Base-by-base conservation (phyloP, 441 rosid species). In the Erodium chrysanthum region DNA sequence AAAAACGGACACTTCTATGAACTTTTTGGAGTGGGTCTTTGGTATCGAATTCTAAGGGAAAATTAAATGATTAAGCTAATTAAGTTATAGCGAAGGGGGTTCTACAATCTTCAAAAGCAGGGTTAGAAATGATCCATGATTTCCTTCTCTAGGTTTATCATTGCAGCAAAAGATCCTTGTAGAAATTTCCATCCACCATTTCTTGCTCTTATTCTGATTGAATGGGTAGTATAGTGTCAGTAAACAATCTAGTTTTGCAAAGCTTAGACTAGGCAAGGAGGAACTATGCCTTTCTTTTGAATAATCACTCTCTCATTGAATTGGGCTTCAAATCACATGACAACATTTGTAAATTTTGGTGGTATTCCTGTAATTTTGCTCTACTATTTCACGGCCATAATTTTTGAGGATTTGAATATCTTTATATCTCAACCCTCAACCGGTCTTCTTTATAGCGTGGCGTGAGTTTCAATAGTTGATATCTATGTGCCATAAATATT, bases 391-490 rank as follows among this genome's bases (percentile, higher is more conserved):
- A 58, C 9, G n/a, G n/a, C n/a, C n/a, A n/a, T n/a, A n/a, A n/a
- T n/a, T n/a, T n/a, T n/a, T n/a, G n/a, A n/a, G 62, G 27, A 14
- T 46, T 46, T 46, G 54, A 46, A 46, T n/a, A 8, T 22, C 62
- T 21, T 14, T 14, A 46, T n/a, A 8, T 22, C 62, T 21, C 27
- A 58, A 29, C 5, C 4, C 62, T 58, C 3, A 58, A 58, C 22
- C 22, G 10, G 5, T 21, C 27, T 58, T 58, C 62, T 58, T 58
- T 58, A 3, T 58, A 58, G 29, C 12, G 0, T 10, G 1, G 9
- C 62, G 22, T 58, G 62, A 58, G n/a, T 58, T 7, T 58, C 29
- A 58, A 29, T 58, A 22, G 29, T 58, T 58, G 25, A 58, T 23
- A 21, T 58, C 22, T 15, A 58, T 14, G 4, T 22, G 5, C 27